These are phyloP conservation scores for Backusella macrospora DNA, from an alignment of 192 early-diverging fungal species.

Conservation along the genomic window DNA sequence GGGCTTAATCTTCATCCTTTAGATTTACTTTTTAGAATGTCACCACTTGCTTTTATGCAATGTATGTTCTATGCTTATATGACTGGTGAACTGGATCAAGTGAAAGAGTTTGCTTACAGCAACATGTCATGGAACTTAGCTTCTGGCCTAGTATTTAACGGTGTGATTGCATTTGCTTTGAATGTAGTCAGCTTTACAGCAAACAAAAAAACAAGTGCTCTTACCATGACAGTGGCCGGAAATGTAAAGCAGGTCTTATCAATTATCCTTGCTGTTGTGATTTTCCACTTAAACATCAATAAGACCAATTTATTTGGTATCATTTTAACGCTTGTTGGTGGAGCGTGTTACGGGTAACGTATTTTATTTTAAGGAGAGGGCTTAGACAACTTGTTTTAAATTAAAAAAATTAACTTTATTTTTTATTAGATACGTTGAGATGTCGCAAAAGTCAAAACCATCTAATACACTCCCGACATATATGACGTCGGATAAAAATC, in stretches of 20 bases:
- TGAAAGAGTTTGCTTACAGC: constrained; percentile 18
- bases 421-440: constrained; percentile 15
- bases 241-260: constrained; percentile 81
- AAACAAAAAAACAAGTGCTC: constrained; percentile 65
- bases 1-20: constrained; percentile 64
- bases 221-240: constrained; percentile 66
- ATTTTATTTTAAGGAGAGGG: constrained; percentile 3
- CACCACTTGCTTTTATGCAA: constrained; percentile 41
- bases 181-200: constrained; percentile 70
- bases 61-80: constrained; percentile 45
- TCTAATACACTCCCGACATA: not conserved
- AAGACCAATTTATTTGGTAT: constrained; percentile 62
- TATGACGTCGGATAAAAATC: not conserved
- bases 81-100: constrained; percentile 51
- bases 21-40: constrained; percentile 70
- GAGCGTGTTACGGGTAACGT: constrained; percentile 58
- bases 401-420: not conserved
- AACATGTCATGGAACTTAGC: constrained; percentile 28
- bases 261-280: constrained; percentile 61
- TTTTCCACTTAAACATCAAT: constrained; percentile 63
- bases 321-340: constrained; percentile 61
- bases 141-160: constrained; percentile 59
- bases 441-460: not conserved
- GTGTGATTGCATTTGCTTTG: constrained; percentile 65
- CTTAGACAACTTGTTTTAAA: constrained; percentile 4